Conservation (phyloP, 495 filamentous ascomycete genomes). For the Lentithecium fluviatile region DNA sequence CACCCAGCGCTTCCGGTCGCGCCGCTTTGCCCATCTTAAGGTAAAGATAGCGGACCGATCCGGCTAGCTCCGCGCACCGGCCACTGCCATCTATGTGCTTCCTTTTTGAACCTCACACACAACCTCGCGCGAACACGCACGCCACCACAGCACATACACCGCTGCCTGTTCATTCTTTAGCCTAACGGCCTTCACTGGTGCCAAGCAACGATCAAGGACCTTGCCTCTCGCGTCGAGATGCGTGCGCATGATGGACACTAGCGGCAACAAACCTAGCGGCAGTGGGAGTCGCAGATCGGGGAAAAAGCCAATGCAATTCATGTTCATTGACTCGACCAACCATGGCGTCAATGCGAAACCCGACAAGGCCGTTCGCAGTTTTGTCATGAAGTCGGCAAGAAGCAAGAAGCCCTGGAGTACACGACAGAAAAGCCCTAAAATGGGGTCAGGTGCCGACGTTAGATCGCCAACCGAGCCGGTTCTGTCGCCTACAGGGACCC, state of each 20-base stretch:
- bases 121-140: neutral
- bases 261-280: slow-evolving; percentile 3
- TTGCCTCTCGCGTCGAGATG: slow-evolving; percentile 3
- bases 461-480: neutral
- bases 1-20: no score
- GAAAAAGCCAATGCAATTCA: slow-evolving; percentile 28
- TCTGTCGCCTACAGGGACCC: no score
- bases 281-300: slow-evolving; percentile 3
- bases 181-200: slow-evolving; percentile 1
- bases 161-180: neutral
- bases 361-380: slow-evolving; percentile 31
- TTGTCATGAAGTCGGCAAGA: slow-evolving; percentile 37
- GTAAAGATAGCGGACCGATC: slow-evolving; percentile 12
- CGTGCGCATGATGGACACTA: slow-evolving; percentile 7
- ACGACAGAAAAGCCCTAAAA: slow-evolving; percentile 12
- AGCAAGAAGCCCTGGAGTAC: slow-evolving; percentile 33
- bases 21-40: neutral
- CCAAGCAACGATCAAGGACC: neutral
- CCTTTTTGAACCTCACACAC: slow-evolving; percentile 15
- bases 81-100: slow-evolving; percentile 18
- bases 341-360: slow-evolving; percentile 21
- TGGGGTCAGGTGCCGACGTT: neutral
- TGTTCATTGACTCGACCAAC: slow-evolving; percentile 34
- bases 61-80: slow-evolving; percentile 4
- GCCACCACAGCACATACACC: slow-evolving; percentile 4